Evolutionary conservation across 1,284 basidiomycete genomes (phyloP), one percentile per base, ranked within the genome.

Genomic region (Cutaneotrichosporon cavernicola): DNA sequence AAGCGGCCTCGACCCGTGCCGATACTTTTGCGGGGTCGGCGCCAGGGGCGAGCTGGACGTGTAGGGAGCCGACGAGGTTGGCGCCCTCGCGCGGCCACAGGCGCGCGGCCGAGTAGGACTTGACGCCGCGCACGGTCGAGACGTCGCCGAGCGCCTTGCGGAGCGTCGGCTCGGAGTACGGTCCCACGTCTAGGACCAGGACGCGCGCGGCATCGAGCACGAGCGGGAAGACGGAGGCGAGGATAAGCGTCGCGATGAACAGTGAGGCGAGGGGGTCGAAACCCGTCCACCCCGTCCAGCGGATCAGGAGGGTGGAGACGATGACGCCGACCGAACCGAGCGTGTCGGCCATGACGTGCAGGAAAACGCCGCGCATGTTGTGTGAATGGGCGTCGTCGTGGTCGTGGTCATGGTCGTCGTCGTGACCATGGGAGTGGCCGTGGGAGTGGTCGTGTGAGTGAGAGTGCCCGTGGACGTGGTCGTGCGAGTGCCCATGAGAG

Each of bases 321-420:
- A 99, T 99, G 9, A 99, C 97, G n/a, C 97, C 97, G 21, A 99
- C 95, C 11, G 64, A 69, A 14, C 70, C 72, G n/a, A 70, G 58
- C n/a, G 68, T 70, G 65, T 70, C 68, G 13, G 76, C 80, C 46
- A 79, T 61, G 49, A 79, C 79, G 64, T 78, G 77, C 65, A 99
- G 82, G 78, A 99, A 99, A 14, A 99, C 94, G n/a, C 97, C 97
- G 56, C 94, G 90, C 97, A 99, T 99, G 78, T 99, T 99, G 80
- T 99, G 93, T 78, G 90, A 93, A 74, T 96, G 92, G 0, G 90
- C 89, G 79, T 78, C 75, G 47, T 67, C 66, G 47, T 69, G 66
- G n/a, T 66, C 71, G 66, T 81, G 79, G 60, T 78, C 70, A 11
- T 62, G 58, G 18, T 40, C 53, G 22, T 66, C 47, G 31, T 38